These are phyloP conservation scores for Ichthyophthirius multifiliis DNA, from an alignment of 169 alveolate genomes.

Conservation along the genomic window DNA sequence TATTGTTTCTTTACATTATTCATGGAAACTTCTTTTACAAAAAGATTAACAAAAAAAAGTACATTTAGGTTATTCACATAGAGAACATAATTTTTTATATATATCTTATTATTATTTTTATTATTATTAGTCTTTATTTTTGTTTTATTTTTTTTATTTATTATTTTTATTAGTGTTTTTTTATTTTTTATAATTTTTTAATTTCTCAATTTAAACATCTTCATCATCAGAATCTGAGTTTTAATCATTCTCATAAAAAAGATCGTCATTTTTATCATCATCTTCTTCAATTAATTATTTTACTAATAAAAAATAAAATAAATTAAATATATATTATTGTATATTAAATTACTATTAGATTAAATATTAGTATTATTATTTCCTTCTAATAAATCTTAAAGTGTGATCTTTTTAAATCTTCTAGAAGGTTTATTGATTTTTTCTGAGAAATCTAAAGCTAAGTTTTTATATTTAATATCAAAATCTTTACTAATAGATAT, in stretches of 20 bases:
- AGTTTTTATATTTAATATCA: conserved; percentile 37
- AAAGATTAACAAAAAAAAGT: conserved; percentile 21
- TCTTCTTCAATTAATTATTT: too few species aligned
- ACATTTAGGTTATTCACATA: conserved; percentile 34
- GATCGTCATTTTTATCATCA: background rate
- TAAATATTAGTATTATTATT: background rate
- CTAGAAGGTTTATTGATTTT: conserved; percentile 48
- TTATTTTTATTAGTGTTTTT: too few species aligned
- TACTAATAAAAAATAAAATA: too few species aligned
- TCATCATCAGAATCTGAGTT: background rate
- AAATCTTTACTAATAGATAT: conserved; percentile 41
- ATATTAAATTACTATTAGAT: too few species aligned
- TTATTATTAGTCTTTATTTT: too few species aligned
- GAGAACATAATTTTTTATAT: conserved; percentile 18
- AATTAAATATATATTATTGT: too few species aligned
- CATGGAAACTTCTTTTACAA: conserved; percentile 42
- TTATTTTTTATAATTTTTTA: too few species aligned
- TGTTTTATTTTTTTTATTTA: too few species aligned
- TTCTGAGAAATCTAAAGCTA: conserved; percentile 41
- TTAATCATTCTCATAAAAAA: background rate
- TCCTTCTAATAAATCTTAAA: conserved; percentile 24
- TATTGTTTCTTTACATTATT: conserved; percentile 26
- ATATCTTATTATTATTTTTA: too few species aligned
- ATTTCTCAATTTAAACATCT: too few species aligned
- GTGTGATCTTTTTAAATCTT: conserved; percentile 49